Percentiles rank a stretch among this genome's conserved stretches.
These are phyloP conservation scores for Sungouiella blattae DNA, from an alignment of 805 yeast species.

Conservation along the genomic window DNA sequence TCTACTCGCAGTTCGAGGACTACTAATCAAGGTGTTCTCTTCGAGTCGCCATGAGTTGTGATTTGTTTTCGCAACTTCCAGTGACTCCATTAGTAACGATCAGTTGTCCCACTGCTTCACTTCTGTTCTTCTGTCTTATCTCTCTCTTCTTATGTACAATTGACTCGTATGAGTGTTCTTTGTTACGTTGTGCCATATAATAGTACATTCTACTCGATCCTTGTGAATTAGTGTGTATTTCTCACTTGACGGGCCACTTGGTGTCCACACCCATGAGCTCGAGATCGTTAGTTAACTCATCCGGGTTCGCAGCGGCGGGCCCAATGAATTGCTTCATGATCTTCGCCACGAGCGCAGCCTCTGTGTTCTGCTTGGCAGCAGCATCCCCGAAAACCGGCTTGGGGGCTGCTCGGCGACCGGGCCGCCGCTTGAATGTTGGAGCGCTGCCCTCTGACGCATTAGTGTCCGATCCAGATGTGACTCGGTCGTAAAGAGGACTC, in stretches of 20 bases:
- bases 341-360: slow-evolving; percentile 37
- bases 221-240: too few relatives aligned
- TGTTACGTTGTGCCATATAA: slow-evolving; percentile 3
- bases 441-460: slow-evolving; percentile 17
- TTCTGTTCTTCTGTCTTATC: slow-evolving; percentile 1
- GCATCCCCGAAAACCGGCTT: slow-evolving; percentile 15
- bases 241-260: slow-evolving; percentile 29
- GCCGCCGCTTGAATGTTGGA: slow-evolving; percentile 26
- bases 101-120: too few relatives aligned
- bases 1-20: slow-evolving; percentile 51
- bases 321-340: slow-evolving; percentile 42
- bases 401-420: slow-evolving; percentile 36
- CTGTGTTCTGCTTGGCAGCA: slow-evolving; percentile 23
- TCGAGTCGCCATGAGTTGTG: too few relatives aligned
- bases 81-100: too few relatives aligned
- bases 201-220: too few relatives aligned
- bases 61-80: background rate
- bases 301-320: slow-evolving; percentile 31
- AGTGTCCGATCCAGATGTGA: slow-evolving; percentile 41
- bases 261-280: slow-evolving; percentile 34
- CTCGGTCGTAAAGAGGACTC: slow-evolving; percentile 34
- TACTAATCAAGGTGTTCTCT: too few relatives aligned
- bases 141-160: background rate
- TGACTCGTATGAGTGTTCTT: background rate
- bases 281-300: slow-evolving; percentile 34